phyloP scores from a whole-genome alignment of 805 yeast species.

The Candida tibetensis region DNA sequence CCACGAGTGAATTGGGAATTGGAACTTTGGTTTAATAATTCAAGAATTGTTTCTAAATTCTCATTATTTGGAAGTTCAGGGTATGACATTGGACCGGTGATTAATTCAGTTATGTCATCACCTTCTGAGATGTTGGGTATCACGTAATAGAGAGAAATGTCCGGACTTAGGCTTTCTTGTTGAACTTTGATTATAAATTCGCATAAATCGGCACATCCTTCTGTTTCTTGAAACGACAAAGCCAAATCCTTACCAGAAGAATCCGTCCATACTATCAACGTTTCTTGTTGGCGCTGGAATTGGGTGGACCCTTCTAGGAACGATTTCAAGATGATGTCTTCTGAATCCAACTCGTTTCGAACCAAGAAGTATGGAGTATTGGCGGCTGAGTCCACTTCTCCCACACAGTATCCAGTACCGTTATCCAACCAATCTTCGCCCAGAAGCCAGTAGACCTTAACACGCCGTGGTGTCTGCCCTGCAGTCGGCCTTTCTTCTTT shows the following conservation, averaged over 20 bases:
- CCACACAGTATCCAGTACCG: slow-evolving; percentile 89
- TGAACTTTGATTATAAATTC: slow-evolving; percentile 74
- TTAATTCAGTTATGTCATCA: slow-evolving; percentile 65
- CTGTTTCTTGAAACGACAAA: slow-evolving; percentile 84
- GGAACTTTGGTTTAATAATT: slow-evolving; percentile 56
- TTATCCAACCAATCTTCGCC: slow-evolving; percentile 87
- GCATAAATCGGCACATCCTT: slow-evolving; percentile 82
- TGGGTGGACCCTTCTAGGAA: slow-evolving; percentile 71
- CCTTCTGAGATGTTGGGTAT: slow-evolving; percentile 45
- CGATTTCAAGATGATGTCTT: slow-evolving; percentile 60
- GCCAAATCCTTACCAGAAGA: slow-evolving; percentile 74
- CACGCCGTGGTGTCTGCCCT: slow-evolving; percentile 60
- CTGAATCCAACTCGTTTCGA: slow-evolving; percentile 61
- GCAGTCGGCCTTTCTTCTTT: slow-evolving; percentile 3
- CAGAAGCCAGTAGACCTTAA: slow-evolving; percentile 81
- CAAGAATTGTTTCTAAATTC: slow-evolving; percentile 53
- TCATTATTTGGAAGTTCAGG: slow-evolving; percentile 57
- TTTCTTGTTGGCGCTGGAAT: slow-evolving; percentile 92
- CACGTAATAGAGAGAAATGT: slow-evolving; percentile 61
- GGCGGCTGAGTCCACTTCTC: slow-evolving; percentile 47
- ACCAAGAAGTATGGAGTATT: slow-evolving; percentile 64
- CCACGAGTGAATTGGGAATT: slow-evolving; percentile 62
- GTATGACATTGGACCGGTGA: slow-evolving; percentile 73
- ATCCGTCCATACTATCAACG: slow-evolving; percentile 93
- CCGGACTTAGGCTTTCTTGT: slow-evolving; percentile 51